Conservation (phyloP, 441 rosid genomes). For the Populus hybrid region DNA sequence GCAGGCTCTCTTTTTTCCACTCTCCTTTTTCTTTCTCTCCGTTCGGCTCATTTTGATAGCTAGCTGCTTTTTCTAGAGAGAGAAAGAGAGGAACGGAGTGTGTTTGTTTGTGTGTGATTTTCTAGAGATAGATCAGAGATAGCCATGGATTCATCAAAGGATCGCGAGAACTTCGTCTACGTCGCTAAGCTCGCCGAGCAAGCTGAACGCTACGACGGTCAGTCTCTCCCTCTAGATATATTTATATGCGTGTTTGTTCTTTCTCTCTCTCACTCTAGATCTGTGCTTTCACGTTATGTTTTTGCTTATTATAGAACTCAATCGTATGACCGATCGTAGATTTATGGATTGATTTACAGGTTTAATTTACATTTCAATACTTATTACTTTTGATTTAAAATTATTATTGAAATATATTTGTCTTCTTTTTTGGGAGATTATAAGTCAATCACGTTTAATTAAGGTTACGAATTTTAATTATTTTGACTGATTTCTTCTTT, state of each 20-base stretch:
- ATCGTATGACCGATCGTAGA: not conserved
- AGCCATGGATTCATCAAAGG: slow-evolving; percentile 25
- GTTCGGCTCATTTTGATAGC: not conserved
- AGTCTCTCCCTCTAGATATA: not conserved
- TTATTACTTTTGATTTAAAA: too few species aligned
- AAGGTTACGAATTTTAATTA: not conserved
- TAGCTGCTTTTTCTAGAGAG: not conserved
- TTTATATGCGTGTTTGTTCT: not conserved
- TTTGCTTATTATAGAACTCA: not conserved
- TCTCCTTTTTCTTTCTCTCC: not conserved
- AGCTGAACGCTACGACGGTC: slow-evolving; percentile 29
- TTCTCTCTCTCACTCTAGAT: not conserved
- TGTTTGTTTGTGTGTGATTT: not conserved
- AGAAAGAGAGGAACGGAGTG: not conserved
- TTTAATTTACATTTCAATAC: not conserved
- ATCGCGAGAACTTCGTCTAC: slow-evolving; percentile 26
- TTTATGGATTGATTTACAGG: not conserved
- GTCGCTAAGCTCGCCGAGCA: slow-evolving; percentile 1
- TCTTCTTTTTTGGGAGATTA: not conserved
- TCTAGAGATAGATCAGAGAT: not conserved
- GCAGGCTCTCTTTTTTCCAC: not conserved
- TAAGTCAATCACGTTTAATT: too few species aligned
- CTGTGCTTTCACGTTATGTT: not conserved
- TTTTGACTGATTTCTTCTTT: not conserved
- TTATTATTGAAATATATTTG: too few species aligned